Conservation (phyloP, 1,284 basidiomycete species). For the Ceratobasidium sp. region DNA sequence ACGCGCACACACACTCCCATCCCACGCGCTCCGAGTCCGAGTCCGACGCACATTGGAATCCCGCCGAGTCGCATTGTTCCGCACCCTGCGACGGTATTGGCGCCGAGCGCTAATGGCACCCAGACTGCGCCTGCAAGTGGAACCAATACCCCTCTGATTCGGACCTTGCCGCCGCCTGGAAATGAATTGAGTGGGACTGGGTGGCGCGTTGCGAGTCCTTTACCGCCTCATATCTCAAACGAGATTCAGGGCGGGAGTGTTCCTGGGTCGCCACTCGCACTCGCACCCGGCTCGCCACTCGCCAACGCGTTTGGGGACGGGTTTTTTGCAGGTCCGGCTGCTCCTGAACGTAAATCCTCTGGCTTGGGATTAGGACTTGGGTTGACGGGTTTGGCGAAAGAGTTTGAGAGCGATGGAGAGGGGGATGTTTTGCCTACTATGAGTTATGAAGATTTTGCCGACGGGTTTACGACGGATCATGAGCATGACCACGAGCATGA, state of each 20-base stretch:
- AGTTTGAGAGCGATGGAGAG: slow-evolving; percentile 29
- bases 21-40: slow-evolving; percentile 34
- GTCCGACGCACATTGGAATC: slow-evolving; percentile 37
- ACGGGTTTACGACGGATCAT: slow-evolving; percentile 30
- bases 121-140: slow-evolving; percentile 2
- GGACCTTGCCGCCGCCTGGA: slow-evolving; percentile 28
- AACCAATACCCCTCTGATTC: slow-evolving; percentile 21
- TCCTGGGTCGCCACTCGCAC: slow-evolving; percentile 25
- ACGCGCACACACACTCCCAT: slow-evolving; percentile 32
- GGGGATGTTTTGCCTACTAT: slow-evolving; percentile 10
- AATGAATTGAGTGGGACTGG: slow-evolving; percentile 31
- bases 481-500: background rate
- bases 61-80: slow-evolving; percentile 27
- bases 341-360: background rate
- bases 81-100: slow-evolving; percentile 27
- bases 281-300: slow-evolving; percentile 28
- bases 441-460: slow-evolving; percentile 33
- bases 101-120: slow-evolving; percentile 11
- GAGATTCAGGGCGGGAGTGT: slow-evolving; percentile 12
- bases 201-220: slow-evolving; percentile 33
- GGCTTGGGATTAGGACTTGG: slow-evolving; percentile 25
- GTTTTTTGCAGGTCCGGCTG: slow-evolving; percentile 5
- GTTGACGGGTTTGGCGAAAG: background rate
- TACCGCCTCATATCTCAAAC: slow-evolving; percentile 26
- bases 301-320: slow-evolving; percentile 33